Evolutionary conservation across 768 basidiomycete species (phyloP).

Genomic region (Russula foetens): DNA sequence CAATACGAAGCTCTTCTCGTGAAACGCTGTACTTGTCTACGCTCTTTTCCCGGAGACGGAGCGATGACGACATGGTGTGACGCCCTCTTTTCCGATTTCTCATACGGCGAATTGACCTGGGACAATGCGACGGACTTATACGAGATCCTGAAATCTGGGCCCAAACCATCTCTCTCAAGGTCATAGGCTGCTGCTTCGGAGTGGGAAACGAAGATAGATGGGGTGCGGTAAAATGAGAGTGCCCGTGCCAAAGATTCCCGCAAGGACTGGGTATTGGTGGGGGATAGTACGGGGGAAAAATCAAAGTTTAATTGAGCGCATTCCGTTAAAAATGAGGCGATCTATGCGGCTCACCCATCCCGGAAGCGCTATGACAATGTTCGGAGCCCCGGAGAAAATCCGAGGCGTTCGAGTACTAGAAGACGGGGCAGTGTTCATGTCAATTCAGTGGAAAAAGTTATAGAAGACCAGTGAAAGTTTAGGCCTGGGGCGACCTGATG

Average conservation of each 20-base stretch:
- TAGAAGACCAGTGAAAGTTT: background rate
- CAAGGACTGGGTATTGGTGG: constrained; percentile 2
- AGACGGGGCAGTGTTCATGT: constrained; percentile 3
- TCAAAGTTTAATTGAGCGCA: background rate
- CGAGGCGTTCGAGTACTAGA: constrained; percentile 2
- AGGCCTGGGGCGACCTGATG: background rate
- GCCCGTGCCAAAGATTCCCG: constrained; percentile 7
- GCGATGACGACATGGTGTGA: constrained; percentile 3
- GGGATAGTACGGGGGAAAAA: too few relatives aligned
- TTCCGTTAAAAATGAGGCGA: background rate
- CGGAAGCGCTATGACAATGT: constrained; percentile 3
- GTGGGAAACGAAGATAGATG: background rate
- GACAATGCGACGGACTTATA: background rate
- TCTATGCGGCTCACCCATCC: constrained; percentile 9
- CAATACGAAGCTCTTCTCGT: constrained; percentile 24
- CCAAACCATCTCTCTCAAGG: constrained; percentile 6
- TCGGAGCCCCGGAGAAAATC: constrained; percentile 11
- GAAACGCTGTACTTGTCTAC: constrained; percentile 5
- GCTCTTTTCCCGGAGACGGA: background rate
- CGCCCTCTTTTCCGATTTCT: background rate
- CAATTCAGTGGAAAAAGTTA: constrained; percentile 8
- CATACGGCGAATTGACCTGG: background rate
- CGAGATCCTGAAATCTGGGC: background rate
- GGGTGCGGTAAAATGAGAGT: constrained; percentile 3
- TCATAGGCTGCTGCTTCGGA: background rate